Evolutionary conservation across 2,329 filamentous ascomycete genomes (phyloP), one percentile per base, ranked within the genome.

Genomic region (Elsinoe batatas): DNA sequence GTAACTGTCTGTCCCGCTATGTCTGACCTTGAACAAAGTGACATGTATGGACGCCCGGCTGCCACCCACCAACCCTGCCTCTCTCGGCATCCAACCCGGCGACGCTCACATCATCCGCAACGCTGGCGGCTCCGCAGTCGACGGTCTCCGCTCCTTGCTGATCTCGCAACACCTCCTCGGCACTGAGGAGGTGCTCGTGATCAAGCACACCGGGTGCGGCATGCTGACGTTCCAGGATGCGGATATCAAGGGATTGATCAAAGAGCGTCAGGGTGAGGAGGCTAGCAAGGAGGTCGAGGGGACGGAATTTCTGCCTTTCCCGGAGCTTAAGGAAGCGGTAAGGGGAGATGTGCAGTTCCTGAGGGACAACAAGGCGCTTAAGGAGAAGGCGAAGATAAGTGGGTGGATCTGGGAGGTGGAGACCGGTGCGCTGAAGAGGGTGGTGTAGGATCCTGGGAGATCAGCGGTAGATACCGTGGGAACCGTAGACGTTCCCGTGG

Each of bases 41-140:
- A 87, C 86, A 0, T 93, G 88, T 70, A 93, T 93, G 87, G 87
- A 93, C 64, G 85, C 88, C 4, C 81, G 87, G 11, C 75, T 76
- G 68, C 77, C 91, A 63, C 82, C 87, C 0, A 77, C 81, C 2
- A 73, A 78, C 11, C 44, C 44, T 26, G 5, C 5, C n/a, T 84
- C 84, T 1, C 84, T 89, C 54, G 84, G 83, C 7, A 84, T 91
- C 57, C 72, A 77, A 17, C 78, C 88, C 15, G 87, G 88, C 38
- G 85, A 90, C 60, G 88, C 87, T 0, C 87, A 93, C 68, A 50
- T 63, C 37, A 84, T 90, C 58, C 81, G 87, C 57, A 91, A 90
- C 61, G 74, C 72, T 4, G 72, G 72, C 10, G 65, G 61, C 49
- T 66, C 61, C 13, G 83, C 80, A 1, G 71, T 75, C 36, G 87